A percentile compares a stretch with the other conserved stretches of the same genome.
Evolutionary conservation across 164 flowering plant species (phyloP).

Genomic region (Liriodendron chinense): DNA sequence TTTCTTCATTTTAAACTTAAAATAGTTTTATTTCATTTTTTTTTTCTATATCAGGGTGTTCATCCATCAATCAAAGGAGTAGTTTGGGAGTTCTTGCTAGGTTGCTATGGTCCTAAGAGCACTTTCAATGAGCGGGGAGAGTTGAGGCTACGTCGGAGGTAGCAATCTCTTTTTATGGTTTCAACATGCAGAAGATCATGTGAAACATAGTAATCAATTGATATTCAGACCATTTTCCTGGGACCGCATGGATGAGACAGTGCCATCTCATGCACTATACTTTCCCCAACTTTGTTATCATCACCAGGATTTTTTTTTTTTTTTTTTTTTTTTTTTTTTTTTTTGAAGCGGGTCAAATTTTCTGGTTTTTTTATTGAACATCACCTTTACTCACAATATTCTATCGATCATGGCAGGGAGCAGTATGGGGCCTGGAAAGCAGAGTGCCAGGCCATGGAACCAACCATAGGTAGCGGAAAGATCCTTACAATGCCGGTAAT

Average conservation of each 20-base stretch:
- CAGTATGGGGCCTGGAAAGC: constrained; percentile 65
- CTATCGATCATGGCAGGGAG: constrained; percentile 40
- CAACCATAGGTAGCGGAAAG: constrained; percentile 72
- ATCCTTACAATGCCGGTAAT: constrained; percentile 55
- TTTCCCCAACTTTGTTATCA: background rate
- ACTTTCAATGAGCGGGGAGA: constrained; percentile 62
- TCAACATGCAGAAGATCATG: background rate
- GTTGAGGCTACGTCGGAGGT: constrained; percentile 72
- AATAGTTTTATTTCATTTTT: background rate
- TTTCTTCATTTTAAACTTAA: background rate
- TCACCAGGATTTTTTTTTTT: background rate
- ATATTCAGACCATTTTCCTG: background rate
- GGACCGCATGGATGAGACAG: background rate
- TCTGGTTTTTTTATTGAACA: background rate
- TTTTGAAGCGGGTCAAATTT: background rate
- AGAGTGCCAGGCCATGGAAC: constrained; percentile 70
- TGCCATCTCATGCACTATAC: background rate
- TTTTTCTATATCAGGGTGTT: constrained; percentile 57
- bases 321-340: background rate
- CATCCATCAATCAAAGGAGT: constrained; percentile 82
- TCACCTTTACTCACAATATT: background rate
- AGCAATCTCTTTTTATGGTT: constrained; percentile 14
- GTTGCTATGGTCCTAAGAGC: constrained; percentile 88
- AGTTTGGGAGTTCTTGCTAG: constrained; percentile 93
- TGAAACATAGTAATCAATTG: background rate